Percentiles rank a stretch among this genome's conserved stretches.
These are phyloP conservation scores for Coemansia sp. DNA, from an alignment of 192 early-diverging fungal genomes.

Conservation along the genomic window DNA sequence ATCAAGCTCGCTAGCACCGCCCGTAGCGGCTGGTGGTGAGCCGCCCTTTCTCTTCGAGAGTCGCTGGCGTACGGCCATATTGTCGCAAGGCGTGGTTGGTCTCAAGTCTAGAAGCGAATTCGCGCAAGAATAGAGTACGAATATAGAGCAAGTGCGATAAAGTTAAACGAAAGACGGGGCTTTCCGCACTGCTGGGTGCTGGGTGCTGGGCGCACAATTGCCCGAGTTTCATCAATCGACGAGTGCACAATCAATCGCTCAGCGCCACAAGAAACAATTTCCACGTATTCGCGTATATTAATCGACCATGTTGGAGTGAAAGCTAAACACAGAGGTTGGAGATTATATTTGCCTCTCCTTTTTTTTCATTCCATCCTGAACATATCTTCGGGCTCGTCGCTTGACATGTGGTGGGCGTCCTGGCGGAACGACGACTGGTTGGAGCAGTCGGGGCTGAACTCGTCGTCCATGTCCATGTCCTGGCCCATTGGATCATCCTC, in stretches of 20 bases:
- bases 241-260: not conserved
- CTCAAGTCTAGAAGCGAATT: not conserved
- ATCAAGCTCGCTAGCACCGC: not conserved
- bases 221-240: not conserved
- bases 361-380: slow-evolving; percentile 35
- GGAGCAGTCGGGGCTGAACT: slow-evolving; percentile 15
- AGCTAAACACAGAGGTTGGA: not conserved
- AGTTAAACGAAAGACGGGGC: not conserved
- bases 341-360: not conserved
- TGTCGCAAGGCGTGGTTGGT: not conserved
- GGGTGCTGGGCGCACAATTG: too few relatives aligned
- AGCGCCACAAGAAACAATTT: not conserved
- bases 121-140: not conserved
- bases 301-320: not conserved
- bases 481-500: slow-evolving; percentile 18
- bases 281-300: not conserved
- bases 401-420: slow-evolving; percentile 4
- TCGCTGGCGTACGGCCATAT: slow-evolving; percentile 48
- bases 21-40: not conserved
- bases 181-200: not conserved
- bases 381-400: slow-evolving; percentile 18
- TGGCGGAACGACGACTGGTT: slow-evolving; percentile 25
- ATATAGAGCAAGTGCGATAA: not conserved
- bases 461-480: slow-evolving; percentile 7
- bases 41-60: slow-evolving; percentile 14